These are phyloP conservation scores for Martensiomyces pterosporus DNA, from an alignment of 192 early-diverging fungal species.

Conservation along the genomic window DNA sequence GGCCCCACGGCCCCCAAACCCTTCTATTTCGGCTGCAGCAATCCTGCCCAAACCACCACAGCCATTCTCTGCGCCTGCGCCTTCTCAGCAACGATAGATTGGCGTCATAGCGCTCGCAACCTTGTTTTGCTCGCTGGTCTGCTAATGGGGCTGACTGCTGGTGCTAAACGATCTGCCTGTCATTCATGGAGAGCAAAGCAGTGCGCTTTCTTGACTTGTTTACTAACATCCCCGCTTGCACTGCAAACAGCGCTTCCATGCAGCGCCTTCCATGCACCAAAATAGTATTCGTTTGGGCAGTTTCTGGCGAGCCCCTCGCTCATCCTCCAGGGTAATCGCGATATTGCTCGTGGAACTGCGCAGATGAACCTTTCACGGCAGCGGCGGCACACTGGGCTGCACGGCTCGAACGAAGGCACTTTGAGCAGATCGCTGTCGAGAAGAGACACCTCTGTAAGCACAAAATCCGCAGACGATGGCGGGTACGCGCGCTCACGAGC, in stretches of 20 bases:
- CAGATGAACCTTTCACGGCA: constrained; percentile 33
- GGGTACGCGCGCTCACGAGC: neutral
- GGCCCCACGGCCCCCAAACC: too few species aligned
- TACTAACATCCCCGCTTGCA: neutral
- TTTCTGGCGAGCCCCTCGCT: constrained; percentile 39
- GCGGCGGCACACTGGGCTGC: neutral
- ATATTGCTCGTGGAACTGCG: constrained; percentile 41
- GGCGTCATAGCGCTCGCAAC: too few species aligned
- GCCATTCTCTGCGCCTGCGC: too few species aligned
- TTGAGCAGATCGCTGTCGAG: too few species aligned
- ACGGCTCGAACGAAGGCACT: too few species aligned
- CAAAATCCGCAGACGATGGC: neutral
- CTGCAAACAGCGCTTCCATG: neutral
- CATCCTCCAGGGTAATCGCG: constrained; percentile 41
- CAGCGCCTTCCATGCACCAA: too few species aligned
- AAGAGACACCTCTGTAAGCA: neutral
- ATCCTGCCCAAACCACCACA: too few species aligned
- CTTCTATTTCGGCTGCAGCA: too few species aligned
- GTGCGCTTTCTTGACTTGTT: neutral
- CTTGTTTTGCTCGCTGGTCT: too few species aligned
- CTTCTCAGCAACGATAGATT: too few species aligned
- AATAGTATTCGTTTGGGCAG: constrained; percentile 49
- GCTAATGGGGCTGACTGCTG: too few species aligned
- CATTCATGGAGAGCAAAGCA: neutral
- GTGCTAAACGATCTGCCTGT: too few species aligned